These are phyloP conservation scores for Posidonia oceanica DNA, from an alignment of 116 monocot genomes.

Conservation along the genomic window DNA sequence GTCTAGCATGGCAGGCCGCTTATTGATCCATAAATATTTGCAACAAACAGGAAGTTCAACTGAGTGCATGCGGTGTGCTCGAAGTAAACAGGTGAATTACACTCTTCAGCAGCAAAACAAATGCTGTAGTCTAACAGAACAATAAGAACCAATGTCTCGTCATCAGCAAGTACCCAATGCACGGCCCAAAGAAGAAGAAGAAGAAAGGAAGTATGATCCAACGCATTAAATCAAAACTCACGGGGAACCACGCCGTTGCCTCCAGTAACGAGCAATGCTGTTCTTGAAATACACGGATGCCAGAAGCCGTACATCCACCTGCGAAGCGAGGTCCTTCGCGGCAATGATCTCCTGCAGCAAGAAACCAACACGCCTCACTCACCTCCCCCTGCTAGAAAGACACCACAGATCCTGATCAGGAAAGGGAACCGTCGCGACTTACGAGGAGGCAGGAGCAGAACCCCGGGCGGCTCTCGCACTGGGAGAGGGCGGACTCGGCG, in stretches of 20 bases:
- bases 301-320: slow-evolving; percentile 77
- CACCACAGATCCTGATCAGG: background rate
- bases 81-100: too few relatives aligned
- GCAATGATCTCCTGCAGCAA: slow-evolving; percentile 68
- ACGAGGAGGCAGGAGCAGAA: slow-evolving; percentile 98
- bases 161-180: too few relatives aligned
- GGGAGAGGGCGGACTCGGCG: slow-evolving; percentile 69
- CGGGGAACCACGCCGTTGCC: slow-evolving; percentile 54
- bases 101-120: too few relatives aligned
- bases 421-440: background rate
- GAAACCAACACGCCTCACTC: background rate
- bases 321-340: slow-evolving; percentile 48
- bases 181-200: background rate
- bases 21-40: too few relatives aligned
- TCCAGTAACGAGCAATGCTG: slow-evolving; percentile 81
- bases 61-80: too few relatives aligned
- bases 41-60: background rate
- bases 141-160: too few relatives aligned
- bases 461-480: slow-evolving; percentile 90
- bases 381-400: background rate
- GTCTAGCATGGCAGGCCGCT: too few relatives aligned
- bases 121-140: too few relatives aligned
- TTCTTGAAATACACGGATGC: slow-evolving; percentile 98
- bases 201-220: background rate
- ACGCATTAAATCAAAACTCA: slow-evolving; percentile 12